Percentiles rank a stretch among this genome's conserved stretches.
Evolutionary conservation across 2,329 filamentous ascomycete species (phyloP).

Genomic region (Davidsoniella eucalypti): DNA sequence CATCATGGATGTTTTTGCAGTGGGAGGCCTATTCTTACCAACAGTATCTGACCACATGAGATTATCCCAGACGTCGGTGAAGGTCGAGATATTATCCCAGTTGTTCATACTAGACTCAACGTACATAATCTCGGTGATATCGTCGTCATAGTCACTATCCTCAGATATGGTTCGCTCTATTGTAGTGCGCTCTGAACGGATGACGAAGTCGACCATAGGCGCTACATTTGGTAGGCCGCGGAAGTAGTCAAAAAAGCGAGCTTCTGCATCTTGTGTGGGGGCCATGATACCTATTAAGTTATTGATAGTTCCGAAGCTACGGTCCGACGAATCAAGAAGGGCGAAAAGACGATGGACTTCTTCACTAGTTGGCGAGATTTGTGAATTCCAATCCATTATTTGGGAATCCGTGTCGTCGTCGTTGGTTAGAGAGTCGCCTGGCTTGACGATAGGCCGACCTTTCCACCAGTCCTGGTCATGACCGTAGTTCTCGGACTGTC

Average conservation of each 20-base stretch:
- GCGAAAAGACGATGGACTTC: slow-evolving; percentile 47
- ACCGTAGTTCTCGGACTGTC: slow-evolving; percentile 32
- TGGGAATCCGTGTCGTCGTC: background rate
- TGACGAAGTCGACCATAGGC: too few relatives aligned
- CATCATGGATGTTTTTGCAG: slow-evolving; percentile 25
- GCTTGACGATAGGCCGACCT: slow-evolving; percentile 21
- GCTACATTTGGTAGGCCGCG: slow-evolving; percentile 14
- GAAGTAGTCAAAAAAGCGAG: slow-evolving; percentile 29
- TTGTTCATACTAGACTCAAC: slow-evolving; percentile 25
- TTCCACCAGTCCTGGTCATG: slow-evolving; percentile 45
- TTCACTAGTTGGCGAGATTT: slow-evolving; percentile 17
- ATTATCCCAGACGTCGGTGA: slow-evolving; percentile 33
- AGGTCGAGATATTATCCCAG: slow-evolving; percentile 24
- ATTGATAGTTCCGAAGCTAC: slow-evolving; percentile 41
- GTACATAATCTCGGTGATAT: slow-evolving; percentile 25
- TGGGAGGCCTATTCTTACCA: slow-evolving; percentile 19
- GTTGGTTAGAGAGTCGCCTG: background rate
- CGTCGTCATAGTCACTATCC: slow-evolving; percentile 16
- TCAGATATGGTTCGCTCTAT: too few relatives aligned
- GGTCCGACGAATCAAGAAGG: slow-evolving; percentile 43
- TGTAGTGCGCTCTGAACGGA: too few relatives aligned
- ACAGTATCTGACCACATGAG: slow-evolving; percentile 31
- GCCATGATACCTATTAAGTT: slow-evolving; percentile 24
- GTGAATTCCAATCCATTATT: slow-evolving; percentile 3
- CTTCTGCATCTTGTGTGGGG: slow-evolving; percentile 12